These are phyloP conservation scores for Entomortierella beljakovae DNA, from an alignment of 192 early-diverging fungal species.

Conservation along the genomic window DNA sequence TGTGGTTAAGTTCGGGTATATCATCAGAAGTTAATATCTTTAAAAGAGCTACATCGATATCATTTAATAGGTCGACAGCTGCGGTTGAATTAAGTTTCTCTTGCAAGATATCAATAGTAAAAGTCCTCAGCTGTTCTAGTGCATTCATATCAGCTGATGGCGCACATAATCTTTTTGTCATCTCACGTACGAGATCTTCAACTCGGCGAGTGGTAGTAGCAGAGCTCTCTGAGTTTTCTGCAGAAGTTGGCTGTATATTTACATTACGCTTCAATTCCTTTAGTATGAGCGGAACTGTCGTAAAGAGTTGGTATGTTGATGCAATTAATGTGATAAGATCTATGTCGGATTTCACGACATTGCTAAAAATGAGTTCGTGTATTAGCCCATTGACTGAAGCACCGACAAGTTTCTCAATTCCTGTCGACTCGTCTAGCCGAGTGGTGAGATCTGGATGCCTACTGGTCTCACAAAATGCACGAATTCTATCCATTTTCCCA, in stretches of 20 bases:
- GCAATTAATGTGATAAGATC: slow-evolving; percentile 54
- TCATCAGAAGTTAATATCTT: not conserved
- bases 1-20: not conserved
- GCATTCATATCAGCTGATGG: not conserved
- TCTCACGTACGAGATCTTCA: slow-evolving; percentile 13
- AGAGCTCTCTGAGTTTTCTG: not conserved
- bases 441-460: slow-evolving; percentile 66
- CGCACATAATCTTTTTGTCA: slow-evolving; percentile 3
- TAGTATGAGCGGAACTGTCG: slow-evolving; percentile 31
- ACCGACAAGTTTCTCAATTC: slow-evolving; percentile 8
- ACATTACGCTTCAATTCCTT: slow-evolving; percentile 30
- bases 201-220: slow-evolving; percentile 1
- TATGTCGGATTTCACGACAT: slow-evolving; percentile 1
- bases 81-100: slow-evolving; percentile 1
- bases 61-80: not conserved
- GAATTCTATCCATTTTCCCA: slow-evolving; percentile 21
- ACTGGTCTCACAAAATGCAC: slow-evolving; percentile 25
- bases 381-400: slow-evolving; percentile 56
- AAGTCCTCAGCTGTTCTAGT: slow-evolving; percentile 9
- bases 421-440: slow-evolving; percentile 1
- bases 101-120: slow-evolving; percentile 8
- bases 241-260: not conserved
- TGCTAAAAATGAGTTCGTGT: slow-evolving; percentile 70
- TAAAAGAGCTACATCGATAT: not conserved
- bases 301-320: slow-evolving; percentile 55